phyloP scores from a whole-genome alignment of 257 asterid species.

The Henckelia pumila region DNA sequence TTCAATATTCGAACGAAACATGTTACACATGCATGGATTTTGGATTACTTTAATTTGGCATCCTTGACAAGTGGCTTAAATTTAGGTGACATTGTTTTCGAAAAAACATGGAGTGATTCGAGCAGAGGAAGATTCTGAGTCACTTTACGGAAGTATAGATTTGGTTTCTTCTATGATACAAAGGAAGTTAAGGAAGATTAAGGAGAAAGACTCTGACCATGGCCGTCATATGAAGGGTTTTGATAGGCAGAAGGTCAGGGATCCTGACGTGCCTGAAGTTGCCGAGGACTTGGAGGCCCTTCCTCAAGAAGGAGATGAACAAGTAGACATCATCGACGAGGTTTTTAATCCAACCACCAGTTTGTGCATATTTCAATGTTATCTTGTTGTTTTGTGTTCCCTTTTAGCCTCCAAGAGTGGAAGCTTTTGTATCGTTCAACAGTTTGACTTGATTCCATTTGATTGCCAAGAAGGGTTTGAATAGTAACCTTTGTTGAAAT shows the following conservation, averaged over 20 bases:
- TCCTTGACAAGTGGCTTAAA: constrained; percentile 8
- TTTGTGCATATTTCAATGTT: neutral
- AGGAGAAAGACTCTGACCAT: constrained; percentile 91
- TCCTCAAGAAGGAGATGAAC: constrained; percentile 39
- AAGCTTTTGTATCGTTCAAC: too few species aligned
- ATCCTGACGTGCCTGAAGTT: constrained; percentile 31
- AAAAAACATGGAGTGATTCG: constrained; percentile 89
- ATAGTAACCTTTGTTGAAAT: neutral
- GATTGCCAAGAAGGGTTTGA: neutral
- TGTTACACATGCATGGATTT: neutral
- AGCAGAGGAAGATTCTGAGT: constrained; percentile 84
- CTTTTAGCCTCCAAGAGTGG: neutral
- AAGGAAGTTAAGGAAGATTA: constrained; percentile 87
- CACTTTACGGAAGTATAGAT: constrained; percentile 75
- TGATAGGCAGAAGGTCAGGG: constrained; percentile 64
- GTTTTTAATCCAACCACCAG: constrained; percentile 31
- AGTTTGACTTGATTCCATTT: neutral
- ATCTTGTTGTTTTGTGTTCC: constrained; percentile 1
- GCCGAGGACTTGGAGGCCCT: constrained; percentile 41
- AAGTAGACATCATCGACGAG: constrained; percentile 50
- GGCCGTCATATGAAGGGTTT: constrained; percentile 95
- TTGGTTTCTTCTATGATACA: constrained; percentile 74
- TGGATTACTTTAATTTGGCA: neutral
- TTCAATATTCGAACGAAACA: neutral
- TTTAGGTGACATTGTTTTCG: constrained; percentile 84